Evolutionary conservation across 1,139 yeast genomes (phyloP).

Genomic region (Pneumocystis sp.): DNA sequence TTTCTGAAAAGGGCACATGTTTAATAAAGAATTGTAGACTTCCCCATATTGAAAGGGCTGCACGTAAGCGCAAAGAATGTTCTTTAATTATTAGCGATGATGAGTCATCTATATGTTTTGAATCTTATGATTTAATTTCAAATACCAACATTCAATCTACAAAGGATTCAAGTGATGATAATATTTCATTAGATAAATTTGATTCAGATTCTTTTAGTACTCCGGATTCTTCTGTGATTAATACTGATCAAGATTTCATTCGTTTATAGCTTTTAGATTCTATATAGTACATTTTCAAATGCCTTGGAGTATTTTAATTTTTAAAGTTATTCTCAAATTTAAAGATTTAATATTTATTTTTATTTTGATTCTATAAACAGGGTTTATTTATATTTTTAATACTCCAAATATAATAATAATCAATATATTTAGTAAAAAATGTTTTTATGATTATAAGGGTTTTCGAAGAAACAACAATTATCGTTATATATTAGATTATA

Average conservation of each 20-base stretch:
- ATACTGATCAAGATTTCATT: not conserved
- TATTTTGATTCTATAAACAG: not conserved
- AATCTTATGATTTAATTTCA: not conserved
- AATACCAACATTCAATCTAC: not conserved
- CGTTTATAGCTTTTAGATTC: not conserved
- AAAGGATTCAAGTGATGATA: not conserved
- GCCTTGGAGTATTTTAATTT: not conserved
- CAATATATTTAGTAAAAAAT: no score
- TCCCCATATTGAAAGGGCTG: slow-evolving; percentile 10
- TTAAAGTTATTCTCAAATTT: not conserved
- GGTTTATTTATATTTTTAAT: no score
- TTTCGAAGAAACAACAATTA: no score
- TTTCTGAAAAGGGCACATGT: slow-evolving; percentile 45
- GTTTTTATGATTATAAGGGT: no score
- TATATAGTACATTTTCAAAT: not conserved
- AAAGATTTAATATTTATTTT: not conserved
- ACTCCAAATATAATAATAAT: not conserved
- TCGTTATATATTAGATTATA: not conserved
- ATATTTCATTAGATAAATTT: not conserved
- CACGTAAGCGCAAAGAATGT: not conserved
- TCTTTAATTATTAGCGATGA: not conserved
- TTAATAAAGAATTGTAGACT: slow-evolving; percentile 18
- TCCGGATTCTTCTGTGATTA: not conserved
- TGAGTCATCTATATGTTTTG: not conserved
- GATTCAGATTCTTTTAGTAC: not conserved